Percentiles rank a stretch among this genome's conserved stretches.
These are phyloP conservation scores for Dryas integrifolia DNA, from an alignment of 331 rosid genomes.

Conservation along the genomic window DNA sequence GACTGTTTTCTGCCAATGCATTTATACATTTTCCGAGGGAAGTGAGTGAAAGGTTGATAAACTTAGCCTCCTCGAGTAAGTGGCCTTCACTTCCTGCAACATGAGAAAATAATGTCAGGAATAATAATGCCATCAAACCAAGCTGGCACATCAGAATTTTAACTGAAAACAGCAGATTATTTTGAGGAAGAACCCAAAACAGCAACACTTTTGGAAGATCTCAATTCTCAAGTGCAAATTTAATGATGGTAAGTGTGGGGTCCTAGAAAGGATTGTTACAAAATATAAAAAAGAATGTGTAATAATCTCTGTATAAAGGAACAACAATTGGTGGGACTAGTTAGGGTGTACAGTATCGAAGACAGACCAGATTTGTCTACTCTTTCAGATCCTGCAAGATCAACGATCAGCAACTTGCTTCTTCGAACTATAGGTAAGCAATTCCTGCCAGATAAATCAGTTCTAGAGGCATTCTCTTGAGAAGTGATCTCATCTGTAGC, in stretches of 20 bases:
- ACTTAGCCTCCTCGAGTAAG: slow-evolving; percentile 69
- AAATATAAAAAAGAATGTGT: background rate
- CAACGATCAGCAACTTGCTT: slow-evolving; percentile 70
- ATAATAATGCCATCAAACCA: slow-evolving; percentile 5
- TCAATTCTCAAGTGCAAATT: background rate
- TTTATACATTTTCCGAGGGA: slow-evolving; percentile 79
- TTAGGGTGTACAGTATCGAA: slow-evolving; percentile 2
- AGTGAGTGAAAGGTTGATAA: slow-evolving; percentile 68
- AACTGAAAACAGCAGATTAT: background rate
- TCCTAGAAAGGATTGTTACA: background rate
- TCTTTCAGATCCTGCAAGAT: slow-evolving; percentile 81
- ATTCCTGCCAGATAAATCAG: slow-evolving; percentile 30
- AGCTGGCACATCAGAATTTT: background rate
- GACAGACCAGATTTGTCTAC: slow-evolving; percentile 68
- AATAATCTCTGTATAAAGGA: background rate
- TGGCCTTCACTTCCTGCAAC: slow-evolving; percentile 70
- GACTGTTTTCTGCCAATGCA: slow-evolving; percentile 69
- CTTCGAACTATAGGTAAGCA: slow-evolving; percentile 48
- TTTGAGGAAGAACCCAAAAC: background rate
- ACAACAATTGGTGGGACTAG: background rate
- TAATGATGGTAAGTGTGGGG: background rate
- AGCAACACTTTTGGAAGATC: slow-evolving; percentile 1
- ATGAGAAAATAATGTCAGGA: slow-evolving; percentile 12
- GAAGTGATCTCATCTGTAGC: slow-evolving; percentile 30
- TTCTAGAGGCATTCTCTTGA: slow-evolving; percentile 28